Evolutionary conservation across 352 stramenopile species (phyloP).

Genomic region (Bremia lactucae): DNA sequence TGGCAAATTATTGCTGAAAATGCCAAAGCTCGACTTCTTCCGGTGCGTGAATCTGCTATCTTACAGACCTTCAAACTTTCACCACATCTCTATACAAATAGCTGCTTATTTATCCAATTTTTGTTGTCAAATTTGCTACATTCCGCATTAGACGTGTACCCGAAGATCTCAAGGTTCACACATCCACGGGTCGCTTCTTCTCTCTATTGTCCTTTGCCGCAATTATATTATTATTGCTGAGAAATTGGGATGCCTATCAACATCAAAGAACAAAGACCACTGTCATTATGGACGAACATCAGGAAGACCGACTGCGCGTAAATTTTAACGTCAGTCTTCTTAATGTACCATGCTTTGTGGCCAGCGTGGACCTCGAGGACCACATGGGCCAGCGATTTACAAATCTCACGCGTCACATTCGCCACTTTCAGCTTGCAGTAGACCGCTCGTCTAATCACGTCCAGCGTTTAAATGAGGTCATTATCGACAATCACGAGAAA

Average conservation of each 20-base stretch:
- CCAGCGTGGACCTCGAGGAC: constrained; percentile 72
- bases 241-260: constrained; percentile 48
- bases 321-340: constrained; percentile 82
- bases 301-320: constrained; percentile 72
- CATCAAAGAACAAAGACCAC: constrained; percentile 34
- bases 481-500: constrained; percentile 56
- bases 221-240: constrained; percentile 44
- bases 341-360: constrained; percentile 53
- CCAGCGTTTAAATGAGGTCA: constrained; percentile 49
- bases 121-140: not conserved
- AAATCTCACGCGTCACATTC: constrained; percentile 75
- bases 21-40: constrained; percentile 51
- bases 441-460: constrained; percentile 20
- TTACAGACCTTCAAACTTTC: not conserved
- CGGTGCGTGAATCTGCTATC: constrained; percentile 37
- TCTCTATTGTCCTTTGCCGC: constrained; percentile 48
- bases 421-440: constrained; percentile 51
- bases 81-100: too few relatives aligned
- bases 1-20: constrained; percentile 12
- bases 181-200: constrained; percentile 48
- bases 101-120: constrained; percentile 1
- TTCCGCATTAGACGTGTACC: constrained; percentile 42
- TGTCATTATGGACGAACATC: constrained; percentile 61
- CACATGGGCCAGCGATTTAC: constrained; percentile 66
- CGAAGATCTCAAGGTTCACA: constrained; percentile 64